Percentiles rank a stretch among this genome's conserved stretches.
These are phyloP conservation scores for Paxillus ammoniavirescens DNA, from an alignment of 768 basidiomycete genomes.

Conservation along the genomic window DNA sequence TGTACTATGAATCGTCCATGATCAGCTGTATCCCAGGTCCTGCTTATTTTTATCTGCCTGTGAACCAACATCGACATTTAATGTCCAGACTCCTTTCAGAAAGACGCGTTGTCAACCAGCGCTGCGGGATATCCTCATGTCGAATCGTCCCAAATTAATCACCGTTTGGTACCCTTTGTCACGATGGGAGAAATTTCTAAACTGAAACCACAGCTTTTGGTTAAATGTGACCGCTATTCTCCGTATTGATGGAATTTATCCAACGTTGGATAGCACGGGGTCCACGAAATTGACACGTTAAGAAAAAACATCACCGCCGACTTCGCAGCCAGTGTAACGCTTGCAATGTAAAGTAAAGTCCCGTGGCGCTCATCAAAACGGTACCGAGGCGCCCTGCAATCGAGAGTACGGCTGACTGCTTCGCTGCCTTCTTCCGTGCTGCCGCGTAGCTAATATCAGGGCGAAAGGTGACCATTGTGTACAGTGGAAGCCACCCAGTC, in stretches of 20 bases:
- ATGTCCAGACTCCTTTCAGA: slow-evolving; percentile 17
- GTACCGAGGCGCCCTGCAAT: slow-evolving; percentile 49
- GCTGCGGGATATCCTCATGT: slow-evolving; percentile 34
- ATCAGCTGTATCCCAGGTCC: slow-evolving; percentile 16
- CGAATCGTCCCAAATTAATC: slow-evolving; percentile 31
- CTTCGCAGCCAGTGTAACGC: slow-evolving; percentile 19
- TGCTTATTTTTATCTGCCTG: slow-evolving; percentile 34
- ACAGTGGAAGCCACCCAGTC: slow-evolving; percentile 86
- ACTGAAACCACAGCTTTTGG: slow-evolving; percentile 19
- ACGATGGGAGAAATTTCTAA: slow-evolving; percentile 15
- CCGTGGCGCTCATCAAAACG: slow-evolving; percentile 41
- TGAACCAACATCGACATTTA: slow-evolving; percentile 23
- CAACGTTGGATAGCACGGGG: slow-evolving; percentile 27
- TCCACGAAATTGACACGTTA: slow-evolving; percentile 30
- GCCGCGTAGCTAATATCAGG: slow-evolving; percentile 91
- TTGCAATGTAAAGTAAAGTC: slow-evolving; percentile 33
- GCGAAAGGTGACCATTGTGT: slow-evolving; percentile 98
- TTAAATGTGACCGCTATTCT: slow-evolving; percentile 19
- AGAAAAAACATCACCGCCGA: slow-evolving; percentile 11
- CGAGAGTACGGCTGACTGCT: slow-evolving; percentile 66
- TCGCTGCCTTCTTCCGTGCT: slow-evolving; percentile 65
- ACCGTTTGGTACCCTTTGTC: slow-evolving; percentile 28
- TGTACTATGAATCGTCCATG: slow-evolving; percentile 6
- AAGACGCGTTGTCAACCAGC: slow-evolving; percentile 23
- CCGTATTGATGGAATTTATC: slow-evolving; percentile 28